Percentiles rank a stretch among this genome's conserved stretches.
These are phyloP conservation scores for Penicillium lagena DNA, from an alignment of 495 filamentous ascomycete species.

Conservation along the genomic window DNA sequence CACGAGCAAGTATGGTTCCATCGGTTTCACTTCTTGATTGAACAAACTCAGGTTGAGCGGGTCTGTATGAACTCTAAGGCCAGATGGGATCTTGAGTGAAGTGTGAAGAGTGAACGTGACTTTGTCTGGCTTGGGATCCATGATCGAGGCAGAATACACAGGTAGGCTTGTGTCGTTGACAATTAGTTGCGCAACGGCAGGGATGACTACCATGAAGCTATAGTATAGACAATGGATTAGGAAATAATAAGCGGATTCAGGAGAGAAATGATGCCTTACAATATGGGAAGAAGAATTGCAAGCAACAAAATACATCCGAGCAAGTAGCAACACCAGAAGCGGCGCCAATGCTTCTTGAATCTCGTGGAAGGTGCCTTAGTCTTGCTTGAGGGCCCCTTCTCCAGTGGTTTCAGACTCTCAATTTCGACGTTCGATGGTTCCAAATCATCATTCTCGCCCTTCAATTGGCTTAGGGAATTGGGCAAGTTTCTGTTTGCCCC, in stretches of 20 bases:
- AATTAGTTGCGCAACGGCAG: conserved; percentile 37
- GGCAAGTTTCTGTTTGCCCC: too few relatives aligned
- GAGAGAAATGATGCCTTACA: conserved; percentile 17
- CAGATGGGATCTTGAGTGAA: conserved; percentile 23
- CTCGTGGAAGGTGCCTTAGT: not conserved
- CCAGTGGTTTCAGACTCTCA: too few relatives aligned
- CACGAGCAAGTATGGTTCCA: conserved; percentile 27
- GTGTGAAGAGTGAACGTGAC: conserved; percentile 32
- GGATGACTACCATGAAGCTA: conserved; percentile 24
- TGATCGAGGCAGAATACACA: conserved; percentile 27
- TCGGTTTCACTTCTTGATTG: conserved; percentile 23
- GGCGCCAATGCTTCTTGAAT: conserved; percentile 18
- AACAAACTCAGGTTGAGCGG: conserved; percentile 29
- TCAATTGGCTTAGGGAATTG: too few relatives aligned
- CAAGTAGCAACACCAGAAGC: conserved; percentile 39
- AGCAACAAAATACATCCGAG: conserved; percentile 29
- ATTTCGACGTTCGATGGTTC: too few relatives aligned
- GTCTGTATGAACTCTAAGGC: conserved; percentile 24
- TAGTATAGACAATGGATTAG: not conserved
- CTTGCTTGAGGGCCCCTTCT: too few relatives aligned
- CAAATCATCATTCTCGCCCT: too few relatives aligned
- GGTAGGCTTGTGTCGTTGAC: conserved; percentile 32
- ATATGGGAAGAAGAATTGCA: conserved; percentile 35
- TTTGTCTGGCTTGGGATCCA: conserved; percentile 22
- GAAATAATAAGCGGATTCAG: too few relatives aligned